Evolutionary conservation across 768 basidiomycete species (phyloP).

Genomic region (Sporobolomyces phaffii): DNA sequence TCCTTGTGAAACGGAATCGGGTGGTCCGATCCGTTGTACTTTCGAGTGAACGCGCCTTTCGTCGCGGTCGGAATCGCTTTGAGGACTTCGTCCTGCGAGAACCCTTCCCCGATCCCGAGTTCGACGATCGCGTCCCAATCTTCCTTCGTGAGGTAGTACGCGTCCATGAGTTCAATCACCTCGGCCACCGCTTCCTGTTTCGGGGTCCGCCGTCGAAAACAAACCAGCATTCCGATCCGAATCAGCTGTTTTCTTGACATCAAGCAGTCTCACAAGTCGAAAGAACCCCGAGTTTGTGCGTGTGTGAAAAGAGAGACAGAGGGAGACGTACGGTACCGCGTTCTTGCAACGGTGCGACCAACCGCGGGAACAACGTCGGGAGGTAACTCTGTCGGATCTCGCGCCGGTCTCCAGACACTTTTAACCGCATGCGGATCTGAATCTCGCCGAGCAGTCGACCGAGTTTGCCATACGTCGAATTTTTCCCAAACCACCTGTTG

Average conservation of each 20-base stretch:
- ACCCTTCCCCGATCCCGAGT: slow-evolving; percentile 70
- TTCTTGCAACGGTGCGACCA: slow-evolving; percentile 72
- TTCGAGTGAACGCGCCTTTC: slow-evolving; percentile 78
- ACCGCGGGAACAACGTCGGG: slow-evolving; percentile 73
- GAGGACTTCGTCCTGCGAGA: slow-evolving; percentile 64
- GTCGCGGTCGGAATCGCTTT: slow-evolving; percentile 77
- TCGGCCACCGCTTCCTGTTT: slow-evolving; percentile 68
- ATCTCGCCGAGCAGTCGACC: slow-evolving; percentile 75
- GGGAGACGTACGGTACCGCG: slow-evolving; percentile 61
- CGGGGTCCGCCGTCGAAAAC: too few species aligned
- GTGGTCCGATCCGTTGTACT: slow-evolving; percentile 85
- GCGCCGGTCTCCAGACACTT: slow-evolving; percentile 78
- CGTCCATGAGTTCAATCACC: slow-evolving; percentile 83
- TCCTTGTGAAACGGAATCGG: slow-evolving; percentile 89
- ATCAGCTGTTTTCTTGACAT: too few species aligned
- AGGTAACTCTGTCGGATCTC: slow-evolving; percentile 90
- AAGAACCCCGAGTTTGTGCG: not conserved
- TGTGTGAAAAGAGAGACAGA: not conserved
- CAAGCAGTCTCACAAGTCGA: too few species aligned
- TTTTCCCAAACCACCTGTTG: slow-evolving; percentile 89
- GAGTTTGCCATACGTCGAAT: slow-evolving; percentile 84
- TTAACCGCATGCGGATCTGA: slow-evolving; percentile 90
- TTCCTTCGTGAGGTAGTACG: slow-evolving; percentile 84
- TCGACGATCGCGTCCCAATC: slow-evolving; percentile 97
- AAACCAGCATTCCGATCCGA: too few species aligned